Evolutionary conservation across 129 eudicot genomes (phyloP), one percentile per base, ranked within the genome.

Genomic region (Mikania micrantha): DNA sequence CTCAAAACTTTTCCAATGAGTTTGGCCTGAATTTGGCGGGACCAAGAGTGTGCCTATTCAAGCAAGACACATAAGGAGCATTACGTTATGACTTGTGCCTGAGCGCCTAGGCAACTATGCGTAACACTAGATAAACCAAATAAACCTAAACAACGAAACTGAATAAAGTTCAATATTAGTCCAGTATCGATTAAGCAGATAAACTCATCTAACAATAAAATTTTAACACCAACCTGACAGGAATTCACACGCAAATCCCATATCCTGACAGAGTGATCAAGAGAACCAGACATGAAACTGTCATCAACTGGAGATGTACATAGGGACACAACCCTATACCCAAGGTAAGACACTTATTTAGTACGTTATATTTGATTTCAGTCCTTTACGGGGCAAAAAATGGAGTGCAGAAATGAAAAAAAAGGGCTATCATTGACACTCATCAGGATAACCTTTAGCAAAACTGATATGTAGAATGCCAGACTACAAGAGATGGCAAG

Each of bases 161-260:
- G 34, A 11, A 53, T 53, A 25, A 53, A 24, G 19, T 53, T 34
- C 60, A 53, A 53, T 12, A 12, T 27, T 24, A 16, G 60, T n/a
- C n/a, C n/a, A n/a, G n/a, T n/a, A n/a, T n/a, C n/a, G n/a, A n/a
- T 53, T 53, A 53, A 53, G 2, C 12, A 53, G 34, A 24, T 53
- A 56, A 56, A 13, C 58, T 56, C 62, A 56, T 25, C 20, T 56
- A 56, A 27, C 20, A 27, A 56, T 56, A 31, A 39, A 66, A 29
- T 31, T 57, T 21, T 47, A 42, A 44, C 24, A 85, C 88, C 68
- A 74, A 93, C 96, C 98, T 93, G 98, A 75, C 98, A 93, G 53
- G 92, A 88, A 82, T 93, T 93, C 44, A 93, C 98, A 56, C 98
- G 87, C 70, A 93, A 89, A 75, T 93, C 98, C 98, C 98, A 93